phyloP scores from a whole-genome alignment of 2,329 filamentous ascomycete genomes.

The Aspergillus clavatus region DNA sequence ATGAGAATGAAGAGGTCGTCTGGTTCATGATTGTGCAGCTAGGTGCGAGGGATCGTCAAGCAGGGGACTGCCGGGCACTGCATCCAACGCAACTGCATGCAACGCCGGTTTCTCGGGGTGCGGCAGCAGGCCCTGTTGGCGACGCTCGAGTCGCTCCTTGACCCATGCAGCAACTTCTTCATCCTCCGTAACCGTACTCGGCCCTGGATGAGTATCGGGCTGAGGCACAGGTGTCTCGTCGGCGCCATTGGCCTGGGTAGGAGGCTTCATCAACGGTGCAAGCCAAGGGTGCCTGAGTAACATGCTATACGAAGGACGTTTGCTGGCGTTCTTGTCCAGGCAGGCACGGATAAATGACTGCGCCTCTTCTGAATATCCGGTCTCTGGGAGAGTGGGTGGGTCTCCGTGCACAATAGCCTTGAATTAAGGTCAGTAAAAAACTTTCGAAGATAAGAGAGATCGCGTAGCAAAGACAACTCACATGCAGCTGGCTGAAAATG shows the following conservation, averaged over 20 bases:
- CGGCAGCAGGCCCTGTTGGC: slow-evolving; percentile 54
- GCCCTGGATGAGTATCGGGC: slow-evolving; percentile 25
- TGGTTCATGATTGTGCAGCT: not conserved
- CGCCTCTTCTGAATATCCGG: slow-evolving; percentile 72
- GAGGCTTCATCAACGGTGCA: slow-evolving; percentile 65
- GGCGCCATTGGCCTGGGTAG: slow-evolving; percentile 59
- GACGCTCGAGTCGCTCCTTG: slow-evolving; percentile 61
- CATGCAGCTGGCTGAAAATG: slow-evolving; percentile 94
- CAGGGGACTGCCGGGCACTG: slow-evolving; percentile 47
- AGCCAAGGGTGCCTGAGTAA: slow-evolving; percentile 89
- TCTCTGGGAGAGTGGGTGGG: slow-evolving; percentile 77
- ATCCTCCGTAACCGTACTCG: slow-evolving; percentile 56
- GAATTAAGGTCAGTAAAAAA: slow-evolving; percentile 7
- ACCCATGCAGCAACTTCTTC: slow-evolving; percentile 87
- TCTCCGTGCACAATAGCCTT: slow-evolving; percentile 97
- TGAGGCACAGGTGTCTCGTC: slow-evolving; percentile 34
- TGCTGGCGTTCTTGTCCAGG: slow-evolving; percentile 84
- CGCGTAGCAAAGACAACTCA: slow-evolving; percentile 57
- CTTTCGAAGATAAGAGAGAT: not conserved
- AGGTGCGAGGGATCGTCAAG: slow-evolving; percentile 22
- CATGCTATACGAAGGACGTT: slow-evolving; percentile 90
- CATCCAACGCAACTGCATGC: slow-evolving; percentile 80
- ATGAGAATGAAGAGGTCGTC: not conserved
- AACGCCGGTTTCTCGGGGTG: slow-evolving; percentile 68
- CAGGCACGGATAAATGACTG: slow-evolving; percentile 85